phyloP scores from a whole-genome alignment of 2,329 filamentous ascomycete species.

The Cladorrhinum sp. region DNA sequence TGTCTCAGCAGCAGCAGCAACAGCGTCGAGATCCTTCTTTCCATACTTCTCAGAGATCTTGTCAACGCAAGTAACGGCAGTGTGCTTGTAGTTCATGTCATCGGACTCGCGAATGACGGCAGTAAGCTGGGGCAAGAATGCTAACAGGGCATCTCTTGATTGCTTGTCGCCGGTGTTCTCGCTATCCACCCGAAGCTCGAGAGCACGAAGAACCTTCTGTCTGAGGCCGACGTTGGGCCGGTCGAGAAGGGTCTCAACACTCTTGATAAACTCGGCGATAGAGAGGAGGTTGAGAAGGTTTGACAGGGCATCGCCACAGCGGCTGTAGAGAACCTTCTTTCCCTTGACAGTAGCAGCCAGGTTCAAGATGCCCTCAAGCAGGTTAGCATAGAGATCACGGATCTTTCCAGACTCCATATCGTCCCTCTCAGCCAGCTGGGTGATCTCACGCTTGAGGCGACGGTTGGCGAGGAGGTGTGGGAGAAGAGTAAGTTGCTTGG shows the following conservation, averaged over 20 bases:
- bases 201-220: conserved; percentile 73
- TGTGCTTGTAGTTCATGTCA: conserved; percentile 75
- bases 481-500: conserved; percentile 55
- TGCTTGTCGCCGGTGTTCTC: conserved; percentile 66
- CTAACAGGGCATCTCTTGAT: conserved; percentile 68
- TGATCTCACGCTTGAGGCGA: conserved; percentile 54
- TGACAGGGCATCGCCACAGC: conserved; percentile 68
- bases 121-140: conserved; percentile 76
- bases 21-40: conserved; percentile 78
- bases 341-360: conserved; percentile 64
- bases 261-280: conserved; percentile 83
- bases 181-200: conserved; percentile 74
- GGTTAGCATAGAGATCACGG: conserved; percentile 64
- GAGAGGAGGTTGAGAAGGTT: conserved; percentile 82
- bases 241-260: conserved; percentile 77
- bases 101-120: conserved; percentile 70
- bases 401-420: conserved; percentile 66
- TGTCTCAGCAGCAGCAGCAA: conserved; percentile 70
- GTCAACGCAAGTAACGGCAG: conserved; percentile 85
- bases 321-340: conserved; percentile 53
- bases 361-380: conserved; percentile 63
- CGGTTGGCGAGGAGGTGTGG: conserved; percentile 58
- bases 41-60: conserved; percentile 94
- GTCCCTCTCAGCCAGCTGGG: conserved; percentile 56
- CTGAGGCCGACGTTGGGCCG: conserved; percentile 72